Percentiles rank a stretch among this genome's conserved stretches.
These are phyloP conservation scores for Penicillium paneum DNA, from an alignment of 2,329 filamentous ascomycete species.

Conservation along the genomic window DNA sequence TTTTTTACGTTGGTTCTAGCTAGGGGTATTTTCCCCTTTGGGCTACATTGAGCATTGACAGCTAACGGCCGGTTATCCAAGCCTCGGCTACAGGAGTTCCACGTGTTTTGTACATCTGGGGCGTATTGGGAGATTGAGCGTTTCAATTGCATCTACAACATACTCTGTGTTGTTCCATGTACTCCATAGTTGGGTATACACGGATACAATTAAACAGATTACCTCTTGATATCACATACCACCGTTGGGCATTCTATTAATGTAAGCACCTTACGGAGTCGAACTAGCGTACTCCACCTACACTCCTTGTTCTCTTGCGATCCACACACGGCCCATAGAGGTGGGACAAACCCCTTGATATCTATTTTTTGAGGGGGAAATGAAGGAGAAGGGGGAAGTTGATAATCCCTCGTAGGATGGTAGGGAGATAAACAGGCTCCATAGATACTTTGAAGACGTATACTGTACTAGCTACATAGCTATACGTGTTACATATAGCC, in stretches of 20 bases:
- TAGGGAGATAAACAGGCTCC: not conserved
- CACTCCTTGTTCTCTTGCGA: conserved; percentile 14
- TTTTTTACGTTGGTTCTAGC: conserved; percentile 10
- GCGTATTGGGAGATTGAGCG: conserved; percentile 5
- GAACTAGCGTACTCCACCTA: conserved; percentile 21
- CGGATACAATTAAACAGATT: not conserved
- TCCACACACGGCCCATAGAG: conserved; percentile 27
- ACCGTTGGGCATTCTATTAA: conserved; percentile 15
- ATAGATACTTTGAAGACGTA: not conserved
- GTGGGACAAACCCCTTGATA: conserved; percentile 19
- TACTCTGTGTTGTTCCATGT: not conserved
- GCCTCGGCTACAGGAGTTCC: conserved; percentile 20
- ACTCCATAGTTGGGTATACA: not conserved
- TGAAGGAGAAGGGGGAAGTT: not conserved
- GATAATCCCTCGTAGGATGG: too few species aligned
- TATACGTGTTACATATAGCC: not conserved
- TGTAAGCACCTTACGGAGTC: conserved; percentile 12
- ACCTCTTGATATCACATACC: not conserved
- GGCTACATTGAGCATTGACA: conserved; percentile 19
- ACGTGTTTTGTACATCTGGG: conserved; percentile 10
- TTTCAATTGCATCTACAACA: not conserved
- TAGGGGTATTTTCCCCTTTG: conserved; percentile 1
- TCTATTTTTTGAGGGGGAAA: conserved; percentile 2
- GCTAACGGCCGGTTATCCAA: not conserved
- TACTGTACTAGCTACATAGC: not conserved